Evolutionary conservation across 495 filamentous ascomycete genomes (phyloP), one percentile per base, ranked within the genome.

Genomic region (Platismatia glauca): DNA sequence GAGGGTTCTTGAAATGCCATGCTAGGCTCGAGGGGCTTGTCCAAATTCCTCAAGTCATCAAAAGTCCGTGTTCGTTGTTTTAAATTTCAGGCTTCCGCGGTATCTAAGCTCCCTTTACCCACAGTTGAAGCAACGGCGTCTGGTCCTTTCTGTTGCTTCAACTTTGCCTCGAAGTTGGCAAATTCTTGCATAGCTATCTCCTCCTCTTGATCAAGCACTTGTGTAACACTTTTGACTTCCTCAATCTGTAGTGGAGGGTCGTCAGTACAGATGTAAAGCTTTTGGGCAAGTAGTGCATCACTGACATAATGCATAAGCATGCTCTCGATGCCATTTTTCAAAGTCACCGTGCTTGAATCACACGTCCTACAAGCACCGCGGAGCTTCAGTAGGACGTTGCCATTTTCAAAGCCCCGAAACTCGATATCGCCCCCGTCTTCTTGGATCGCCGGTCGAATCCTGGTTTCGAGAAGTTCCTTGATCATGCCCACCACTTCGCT

Each of bases 381-480:
- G 65, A 98, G 74, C 78, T 96, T 98, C 65, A 98, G 71, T 70
- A 85, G 68, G 16, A 98, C 94, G 58, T 87, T 81, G 0, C 94
- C 94, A 65, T 94, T 81, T 69, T 91, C 82, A 66, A 97, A 97
- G 5, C 93, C 92, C 5, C 88, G 78, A 68, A 91, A 89, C 75
- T 97, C 94, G 69, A 98, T 96, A 74, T 98, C 94, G 15, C 94
- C 94, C n/a, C 94, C 94, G 66, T 98, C 94, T 71, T 98, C 93
- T 74, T 96, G 93, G 61, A 98, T 98, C 7, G 94, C 86, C 3
- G 94, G 94, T 46, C 94, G 79, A 68, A 98, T 95, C 57, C 94
- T 77, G 27, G 94, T 98, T 75, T 98, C 95, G 58, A 98, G 76
- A n/a, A 98, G 76, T 76, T 98, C 94, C 75, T 97, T 97, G 74